Evolutionary conservation across 1,139 yeast species (phyloP), one percentile per base, ranked within the genome.

Genomic region (Nadsonia starkeyi-henricii): DNA sequence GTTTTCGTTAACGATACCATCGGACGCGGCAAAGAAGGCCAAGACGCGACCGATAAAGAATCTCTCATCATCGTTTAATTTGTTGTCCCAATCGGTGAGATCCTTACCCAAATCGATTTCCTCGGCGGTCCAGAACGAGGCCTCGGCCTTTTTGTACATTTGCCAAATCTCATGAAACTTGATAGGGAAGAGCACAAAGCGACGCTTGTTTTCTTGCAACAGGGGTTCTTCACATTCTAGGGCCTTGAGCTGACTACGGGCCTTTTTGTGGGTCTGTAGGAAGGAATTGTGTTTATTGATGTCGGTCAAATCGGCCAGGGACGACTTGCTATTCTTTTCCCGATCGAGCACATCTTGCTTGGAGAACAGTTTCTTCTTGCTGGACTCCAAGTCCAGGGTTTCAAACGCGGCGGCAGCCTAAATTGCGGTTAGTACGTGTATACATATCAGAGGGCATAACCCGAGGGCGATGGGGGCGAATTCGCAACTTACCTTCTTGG

Each of bases 71-170:
- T 85, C 91, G 62, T 74, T 86, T 69, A 91, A 72, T 60, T 72
- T 73, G 68, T 81, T 73, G 63, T 85, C 86, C 96, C 97, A 89
- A 71, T 91, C 97, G 61, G 75, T 76, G 54, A 75, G 65, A 66
- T 91, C 99, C 73, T 91, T 91, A 54, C 94, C 81, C 58, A 91
- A 75, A 68, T 91, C 99, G 58, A 93, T 88, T 72, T 91, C 99
- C 73, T 91, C 99, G 49, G 98, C 96, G 47, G 98, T 91, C 99
- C 99, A 91, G 77, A 91, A 91, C 13, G 96, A 86, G 21, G 98
- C 97, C 73, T 91, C 98, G 43, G 97, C 96, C 71, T 89, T 88
- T 74, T 91, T 91, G 72, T 91, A 91, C 77, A 94, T 91, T 68
- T 89, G 95, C 97, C 98, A 91, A 62, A 93, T 85, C 71, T 91